Base-by-base conservation (phyloP, 345 rosid genomes). In the Citrus inodora region DNA sequence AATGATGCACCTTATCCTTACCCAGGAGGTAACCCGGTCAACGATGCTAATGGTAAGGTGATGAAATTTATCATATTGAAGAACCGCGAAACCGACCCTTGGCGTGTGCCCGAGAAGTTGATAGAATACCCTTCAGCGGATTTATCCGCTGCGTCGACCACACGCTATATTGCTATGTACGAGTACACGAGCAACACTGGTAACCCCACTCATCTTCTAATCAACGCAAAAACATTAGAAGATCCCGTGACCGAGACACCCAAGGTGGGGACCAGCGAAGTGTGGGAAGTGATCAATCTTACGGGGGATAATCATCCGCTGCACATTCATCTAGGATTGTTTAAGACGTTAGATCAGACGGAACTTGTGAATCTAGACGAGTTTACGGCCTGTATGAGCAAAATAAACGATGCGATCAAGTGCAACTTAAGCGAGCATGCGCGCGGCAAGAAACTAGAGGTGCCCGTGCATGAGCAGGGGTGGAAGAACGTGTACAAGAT, bases 401-500 rank as follows among this genome's bases (percentile, higher is more conserved):
- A 83, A 86, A 62, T 27, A 14, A 90, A 96, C 83, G 85, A 96
- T 67, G 98, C 95, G 22, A 76, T 87, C 55, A 84, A 80, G 68
- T 96, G 99, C 83, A 64, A 85, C 10, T 46, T 96, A 25, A 79
- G 79, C 38, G 80, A 78, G 67, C 78, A 90, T 68, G 92, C 94
- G 65, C 84, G 88, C 24, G 98, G 98, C 48, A 77, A 48, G 70
- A 92, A 74, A 55, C 3, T 76, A 24, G 83, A 25, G 64, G 98
- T 91, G 76, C 11, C 21, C 65, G 79, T 82, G 0, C 93, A 96
- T 56, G 98, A 96, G 87, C 86, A 84, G 14, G 98, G 99, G 65
- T 94, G 98, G 98, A 96, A 96, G 85, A 96, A 96, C 35, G 98
- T 94, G 80, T 96, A 92, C 82, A 96, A 94, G 90, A 89, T 90